phyloP scores from a whole-genome alignment of 257 asterid species.

The Solanum chiquidenum region DNA sequence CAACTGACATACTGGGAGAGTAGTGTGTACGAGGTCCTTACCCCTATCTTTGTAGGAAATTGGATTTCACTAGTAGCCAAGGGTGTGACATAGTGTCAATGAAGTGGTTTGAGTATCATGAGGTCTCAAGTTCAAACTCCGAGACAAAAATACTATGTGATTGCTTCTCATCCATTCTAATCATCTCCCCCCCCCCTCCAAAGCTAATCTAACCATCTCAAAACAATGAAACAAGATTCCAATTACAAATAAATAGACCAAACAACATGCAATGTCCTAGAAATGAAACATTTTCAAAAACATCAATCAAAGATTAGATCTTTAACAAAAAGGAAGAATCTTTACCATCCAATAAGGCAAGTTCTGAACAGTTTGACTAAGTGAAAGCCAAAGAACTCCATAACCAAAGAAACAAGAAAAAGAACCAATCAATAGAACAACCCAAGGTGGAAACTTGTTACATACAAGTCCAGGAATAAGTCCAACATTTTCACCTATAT shows the following conservation, averaged over 20 bases:
- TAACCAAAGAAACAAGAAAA: conserved; percentile 49
- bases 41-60: neutral
- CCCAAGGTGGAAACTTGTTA: conserved; percentile 64
- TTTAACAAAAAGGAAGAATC: neutral
- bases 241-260: neutral
- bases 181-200: neutral
- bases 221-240: neutral
- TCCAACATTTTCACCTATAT: conserved; percentile 67
- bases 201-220: neutral
- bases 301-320: neutral
- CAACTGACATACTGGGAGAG: neutral
- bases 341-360: conserved; percentile 59
- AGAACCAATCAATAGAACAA: conserved; percentile 45
- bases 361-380: conserved; percentile 19
- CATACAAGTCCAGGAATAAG: conserved; percentile 44
- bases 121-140: neutral
- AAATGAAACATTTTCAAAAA: neutral
- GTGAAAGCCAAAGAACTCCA: conserved; percentile 64
- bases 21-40: neutral
- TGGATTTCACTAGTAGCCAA: neutral
- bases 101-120: neutral
- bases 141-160: no score
- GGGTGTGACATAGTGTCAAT: neutral
- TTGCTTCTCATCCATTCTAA: neutral
- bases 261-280: neutral